Conservation (phyloP, 345 rosid species). For the Eucalyptus regnans region DNA sequence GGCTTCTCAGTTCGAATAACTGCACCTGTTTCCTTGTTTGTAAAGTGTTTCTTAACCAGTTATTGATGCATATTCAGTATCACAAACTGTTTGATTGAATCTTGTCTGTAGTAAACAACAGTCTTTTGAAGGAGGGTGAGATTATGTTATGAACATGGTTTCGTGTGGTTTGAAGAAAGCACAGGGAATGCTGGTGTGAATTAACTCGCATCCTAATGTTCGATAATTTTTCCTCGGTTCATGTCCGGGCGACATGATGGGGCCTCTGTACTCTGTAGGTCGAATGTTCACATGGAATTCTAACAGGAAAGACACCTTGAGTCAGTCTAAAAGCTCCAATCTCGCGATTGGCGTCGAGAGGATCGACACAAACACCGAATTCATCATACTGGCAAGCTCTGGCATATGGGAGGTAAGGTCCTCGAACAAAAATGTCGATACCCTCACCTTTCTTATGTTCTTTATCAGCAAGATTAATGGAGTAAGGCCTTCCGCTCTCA, state of each 20-base stretch:
- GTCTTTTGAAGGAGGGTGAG: slow-evolving; percentile 22
- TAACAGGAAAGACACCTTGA: neutral
- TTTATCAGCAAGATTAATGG: neutral
- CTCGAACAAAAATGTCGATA: neutral
- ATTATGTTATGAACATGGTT: neutral
- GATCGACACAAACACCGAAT: slow-evolving; percentile 40
- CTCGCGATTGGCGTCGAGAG: slow-evolving; percentile 21
- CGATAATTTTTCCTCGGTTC: neutral
- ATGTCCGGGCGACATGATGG: neutral
- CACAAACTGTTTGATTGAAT: neutral
- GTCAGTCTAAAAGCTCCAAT: slow-evolving; percentile 3
- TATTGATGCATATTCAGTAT: neutral
- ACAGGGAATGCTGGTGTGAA: neutral
- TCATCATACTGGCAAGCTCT: slow-evolving; percentile 53
- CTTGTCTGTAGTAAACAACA: neutral
- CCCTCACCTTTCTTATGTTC: neutral
- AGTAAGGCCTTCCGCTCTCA: too few species aligned
- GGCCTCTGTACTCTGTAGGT: neutral
- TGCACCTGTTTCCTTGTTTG: neutral
- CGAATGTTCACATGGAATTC: neutral
- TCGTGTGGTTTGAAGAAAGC: neutral
- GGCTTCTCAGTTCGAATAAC: neutral
- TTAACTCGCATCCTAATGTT: neutral
- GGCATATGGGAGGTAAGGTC: slow-evolving; percentile 68
- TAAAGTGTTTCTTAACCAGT: neutral